Evolutionary conservation across 2,329 filamentous ascomycete species (phyloP).

Genomic region (Atkinsonella hypoxylon): DNA sequence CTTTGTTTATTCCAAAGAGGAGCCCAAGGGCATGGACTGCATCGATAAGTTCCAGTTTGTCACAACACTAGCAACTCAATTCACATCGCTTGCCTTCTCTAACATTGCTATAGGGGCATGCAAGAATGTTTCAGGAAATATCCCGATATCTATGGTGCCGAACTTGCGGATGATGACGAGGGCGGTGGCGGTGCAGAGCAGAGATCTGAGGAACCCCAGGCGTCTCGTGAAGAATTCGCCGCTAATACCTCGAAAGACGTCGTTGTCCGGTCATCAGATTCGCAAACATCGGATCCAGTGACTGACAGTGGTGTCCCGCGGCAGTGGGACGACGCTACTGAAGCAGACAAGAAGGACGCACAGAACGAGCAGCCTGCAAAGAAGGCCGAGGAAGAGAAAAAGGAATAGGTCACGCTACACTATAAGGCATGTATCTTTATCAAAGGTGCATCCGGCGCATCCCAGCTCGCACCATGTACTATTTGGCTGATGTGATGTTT

Average conservation of each 20-base stretch:
- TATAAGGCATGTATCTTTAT: neutral
- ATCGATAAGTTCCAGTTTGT: conserved; percentile 94
- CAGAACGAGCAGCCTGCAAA: conserved; percentile 10
- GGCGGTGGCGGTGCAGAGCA: conserved; percentile 20
- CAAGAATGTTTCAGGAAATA: conserved; percentile 92
- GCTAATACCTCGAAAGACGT: conserved; percentile 1
- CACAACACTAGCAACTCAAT: neutral
- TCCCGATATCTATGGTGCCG: conserved; percentile 84
- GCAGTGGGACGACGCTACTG: conserved; percentile 19
- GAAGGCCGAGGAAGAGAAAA: conserved; percentile 5
- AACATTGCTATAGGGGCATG: conserved; percentile 58
- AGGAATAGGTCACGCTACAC: neutral
- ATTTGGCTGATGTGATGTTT: conserved; percentile 6
- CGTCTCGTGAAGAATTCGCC: conserved; percentile 3
- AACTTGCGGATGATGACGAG: conserved; percentile 64
- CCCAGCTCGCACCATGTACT: conserved; percentile 3
- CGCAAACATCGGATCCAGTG: conserved; percentile 1
- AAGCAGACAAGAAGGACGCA: conserved; percentile 15
- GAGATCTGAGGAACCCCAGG: conserved; percentile 9
- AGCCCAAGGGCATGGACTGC: conserved; percentile 96
- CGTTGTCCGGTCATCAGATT: conserved; percentile 9
- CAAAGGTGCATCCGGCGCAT: neutral
- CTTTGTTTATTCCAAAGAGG: conserved; percentile 89
- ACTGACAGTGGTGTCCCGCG: conserved; percentile 7
- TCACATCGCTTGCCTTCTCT: conserved; percentile 3